Evolutionary conservation across 2,329 filamentous ascomycete species (phyloP).

Genomic region (Fusarium decemcellulare): DNA sequence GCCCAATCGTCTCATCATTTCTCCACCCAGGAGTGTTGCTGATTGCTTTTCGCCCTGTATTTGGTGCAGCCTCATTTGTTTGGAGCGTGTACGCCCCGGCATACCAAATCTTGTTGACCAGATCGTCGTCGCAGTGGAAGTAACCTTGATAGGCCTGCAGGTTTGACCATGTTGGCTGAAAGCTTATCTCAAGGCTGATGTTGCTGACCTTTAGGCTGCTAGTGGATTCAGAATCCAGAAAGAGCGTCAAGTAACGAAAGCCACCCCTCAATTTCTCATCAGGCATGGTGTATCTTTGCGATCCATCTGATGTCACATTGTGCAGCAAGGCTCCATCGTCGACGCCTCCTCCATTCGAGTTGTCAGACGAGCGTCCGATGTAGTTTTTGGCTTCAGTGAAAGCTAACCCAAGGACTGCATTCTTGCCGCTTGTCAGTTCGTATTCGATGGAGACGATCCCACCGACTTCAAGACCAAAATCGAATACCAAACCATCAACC

Average conservation of each 20-base stretch:
- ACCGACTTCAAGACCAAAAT: neutral
- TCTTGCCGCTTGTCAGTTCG: neutral
- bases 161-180: constrained; percentile 61
- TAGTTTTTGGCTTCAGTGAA: neutral
- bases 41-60: too few species aligned
- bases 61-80: neutral
- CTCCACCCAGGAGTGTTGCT: neutral
- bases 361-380: neutral
- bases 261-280: neutral
- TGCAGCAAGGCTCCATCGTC: neutral
- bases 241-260: neutral
- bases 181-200: constrained; percentile 19
- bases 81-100: neutral
- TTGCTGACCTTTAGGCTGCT: constrained; percentile 49
- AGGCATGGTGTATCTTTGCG: neutral
- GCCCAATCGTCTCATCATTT: constrained; percentile 45
- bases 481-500: neutral
- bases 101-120: constrained; percentile 58
- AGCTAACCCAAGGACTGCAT: neutral
- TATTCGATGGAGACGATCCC: neutral
- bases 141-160: constrained; percentile 68
- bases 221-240: neutral
- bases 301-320: neutral
- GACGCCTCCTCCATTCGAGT: neutral
- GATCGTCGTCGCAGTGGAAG: constrained; percentile 63